Evolutionary conservation across 2,329 filamentous ascomycete genomes (phyloP), one percentile per base, ranked within the genome.

Genomic region (Pseudogymnoascus sp.): DNA sequence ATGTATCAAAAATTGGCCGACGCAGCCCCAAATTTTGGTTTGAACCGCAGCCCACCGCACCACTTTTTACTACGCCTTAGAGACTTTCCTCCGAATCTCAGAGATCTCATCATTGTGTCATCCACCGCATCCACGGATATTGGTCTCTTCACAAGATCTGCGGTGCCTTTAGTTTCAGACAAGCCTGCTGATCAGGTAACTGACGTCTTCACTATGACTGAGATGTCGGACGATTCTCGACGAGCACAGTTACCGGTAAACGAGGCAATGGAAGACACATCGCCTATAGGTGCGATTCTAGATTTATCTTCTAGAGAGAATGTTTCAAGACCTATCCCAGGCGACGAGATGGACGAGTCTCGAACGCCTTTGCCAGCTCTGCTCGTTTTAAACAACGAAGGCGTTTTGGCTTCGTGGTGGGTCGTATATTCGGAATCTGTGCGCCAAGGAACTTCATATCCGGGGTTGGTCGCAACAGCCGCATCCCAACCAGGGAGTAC

Each of bases 341-440:
- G 84, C 0, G 88, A 94, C 65, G 88, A 96, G 70, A 85, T 95
- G 55, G 83, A 89, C 33, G 84, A 92, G 69, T 95, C 92, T 4
- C 82, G 87, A 0, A 86, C 85, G 1, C 93, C 94, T 10, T 76
- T 97, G 7, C 94, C 94, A 5, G 91, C 87, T 9, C 80, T 96
- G 42, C 88, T 94, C 81, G 82, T 91, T 31, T 79, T 99, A 13
- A 97, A 95, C 64, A 88, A 96, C 67, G 91, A 97, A 70, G 94
- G 94, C 66, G 77, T 96, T 8, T 79, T 99, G 13, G 86, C 85
- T 51, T 83, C 86, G 10, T 99, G 93, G 92, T 97, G 93, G 91
- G 77, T 97, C 44, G 83, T 97, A 17, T 97, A 97, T 75, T 85
- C 89, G 36, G 91, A 95, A 42, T 92, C 93, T 1, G 86, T 99